phyloP scores from a whole-genome alignment of 1,284 basidiomycete genomes.

The Ceratobasidium sp. region DNA sequence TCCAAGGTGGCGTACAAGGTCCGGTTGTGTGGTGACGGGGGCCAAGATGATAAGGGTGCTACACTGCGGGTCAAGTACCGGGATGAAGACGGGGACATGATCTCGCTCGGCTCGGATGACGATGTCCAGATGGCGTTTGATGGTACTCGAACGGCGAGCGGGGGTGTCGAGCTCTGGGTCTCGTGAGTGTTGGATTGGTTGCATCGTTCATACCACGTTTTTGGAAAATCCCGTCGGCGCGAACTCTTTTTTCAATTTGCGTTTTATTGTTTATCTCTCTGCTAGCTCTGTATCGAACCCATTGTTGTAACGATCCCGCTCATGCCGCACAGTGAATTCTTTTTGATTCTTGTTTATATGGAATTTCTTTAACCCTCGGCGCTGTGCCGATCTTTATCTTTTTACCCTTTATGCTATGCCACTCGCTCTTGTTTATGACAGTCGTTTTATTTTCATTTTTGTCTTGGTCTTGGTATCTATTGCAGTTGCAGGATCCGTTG shows the following conservation, averaged over 20 bases:
- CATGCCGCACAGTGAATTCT: constrained; percentile 15
- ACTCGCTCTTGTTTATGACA: not conserved
- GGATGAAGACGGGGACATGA: constrained; percentile 91
- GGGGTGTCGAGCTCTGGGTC: constrained; percentile 37
- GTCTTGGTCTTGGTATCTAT: constrained; percentile 20
- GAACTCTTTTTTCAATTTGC: not conserved
- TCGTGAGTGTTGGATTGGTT: constrained; percentile 14
- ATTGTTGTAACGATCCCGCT: constrained; percentile 22
- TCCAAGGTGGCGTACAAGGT: constrained; percentile 94
- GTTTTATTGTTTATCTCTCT: constrained; percentile 5
- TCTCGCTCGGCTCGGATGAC: constrained; percentile 84
- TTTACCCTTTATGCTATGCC: constrained; percentile 9
- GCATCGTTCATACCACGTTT: constrained; percentile 1
- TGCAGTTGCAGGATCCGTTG: not conserved
- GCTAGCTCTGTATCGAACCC: constrained; percentile 16
- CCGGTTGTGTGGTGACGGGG: constrained; percentile 75
- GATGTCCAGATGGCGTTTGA: constrained; percentile 92
- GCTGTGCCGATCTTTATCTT: not conserved
- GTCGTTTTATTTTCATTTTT: not conserved
- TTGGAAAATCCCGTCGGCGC: not conserved
- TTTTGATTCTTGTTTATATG: not conserved
- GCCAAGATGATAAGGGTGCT: constrained; percentile 66
- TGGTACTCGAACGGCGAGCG: constrained; percentile 29
- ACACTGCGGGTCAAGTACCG: constrained; percentile 86
- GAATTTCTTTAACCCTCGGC: not conserved